Percentiles rank a stretch among this genome's conserved stretches.
phyloP scores from a whole-genome alignment of 495 filamentous ascomycete species.

The Aspergillus cavernicola region DNA sequence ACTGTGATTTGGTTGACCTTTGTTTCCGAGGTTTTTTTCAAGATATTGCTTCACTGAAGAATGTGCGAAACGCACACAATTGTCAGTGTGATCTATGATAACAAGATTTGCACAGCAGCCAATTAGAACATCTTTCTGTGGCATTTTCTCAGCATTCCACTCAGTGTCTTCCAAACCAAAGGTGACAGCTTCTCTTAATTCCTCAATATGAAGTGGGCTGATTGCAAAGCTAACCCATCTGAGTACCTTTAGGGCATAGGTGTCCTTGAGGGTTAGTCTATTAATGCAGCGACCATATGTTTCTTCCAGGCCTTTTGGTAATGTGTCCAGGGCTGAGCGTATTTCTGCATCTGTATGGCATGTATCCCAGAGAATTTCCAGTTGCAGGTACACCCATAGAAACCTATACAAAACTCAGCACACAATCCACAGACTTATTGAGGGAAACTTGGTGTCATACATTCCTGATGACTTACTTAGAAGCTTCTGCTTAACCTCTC shows the following conservation, averaged over 20 bases:
- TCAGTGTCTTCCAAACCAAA: conserved; percentile 20
- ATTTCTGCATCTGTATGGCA: conserved; percentile 26
- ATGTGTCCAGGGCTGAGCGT: conserved; percentile 10
- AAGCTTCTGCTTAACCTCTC: conserved; percentile 14
- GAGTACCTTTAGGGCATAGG: conserved; percentile 18
- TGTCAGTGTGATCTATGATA: conserved; percentile 21
- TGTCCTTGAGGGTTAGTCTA: no score
- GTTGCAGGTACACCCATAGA: conserved; percentile 24
- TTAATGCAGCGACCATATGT: conserved; percentile 18
- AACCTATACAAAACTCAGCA: no score
- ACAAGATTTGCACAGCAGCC: conserved; percentile 31
- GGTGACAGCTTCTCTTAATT: conserved; percentile 33
- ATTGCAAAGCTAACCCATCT: conserved; percentile 30
- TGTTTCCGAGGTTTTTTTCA: conserved; percentile 6
- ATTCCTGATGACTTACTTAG: conserved; percentile 7
- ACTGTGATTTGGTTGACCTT: background rate
- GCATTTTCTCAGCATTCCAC: conserved; percentile 25
- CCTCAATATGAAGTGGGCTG: conserved; percentile 28
- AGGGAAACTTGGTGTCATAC: no score
- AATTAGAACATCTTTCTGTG: conserved; percentile 20
- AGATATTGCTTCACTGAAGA: conserved; percentile 31
- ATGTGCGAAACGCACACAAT: conserved; percentile 31
- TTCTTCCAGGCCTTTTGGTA: conserved; percentile 26
- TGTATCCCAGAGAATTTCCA: conserved; percentile 29
- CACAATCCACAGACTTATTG: no score